Percentiles rank a stretch among this genome's conserved stretches.
Conservation (phyloP, 2,329 filamentous ascomycete genomes). For the Fusarium hostae region DNA sequence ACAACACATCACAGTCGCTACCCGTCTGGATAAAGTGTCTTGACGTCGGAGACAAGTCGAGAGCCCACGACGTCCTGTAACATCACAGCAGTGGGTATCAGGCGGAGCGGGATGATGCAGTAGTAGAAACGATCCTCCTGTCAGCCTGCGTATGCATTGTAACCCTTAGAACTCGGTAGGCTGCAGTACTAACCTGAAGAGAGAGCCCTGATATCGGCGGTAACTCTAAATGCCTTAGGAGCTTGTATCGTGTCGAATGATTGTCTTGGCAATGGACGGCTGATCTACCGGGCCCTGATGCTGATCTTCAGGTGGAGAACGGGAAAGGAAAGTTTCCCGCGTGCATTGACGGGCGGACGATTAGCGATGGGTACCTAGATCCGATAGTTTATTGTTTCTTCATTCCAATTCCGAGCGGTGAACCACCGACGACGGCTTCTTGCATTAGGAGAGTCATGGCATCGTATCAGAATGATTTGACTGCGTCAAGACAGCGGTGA, state of each 20-base stretch:
- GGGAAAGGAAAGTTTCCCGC: slow-evolving; percentile 20
- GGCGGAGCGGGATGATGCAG: slow-evolving; percentile 26
- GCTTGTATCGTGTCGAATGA: neutral
- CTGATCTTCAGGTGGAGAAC: slow-evolving; percentile 7
- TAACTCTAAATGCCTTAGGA: neutral
- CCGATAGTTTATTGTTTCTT: neutral
- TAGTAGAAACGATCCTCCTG: slow-evolving; percentile 21
- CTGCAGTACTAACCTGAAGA: slow-evolving; percentile 22
- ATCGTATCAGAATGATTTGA: neutral
- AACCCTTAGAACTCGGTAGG: slow-evolving; percentile 8
- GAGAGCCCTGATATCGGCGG: slow-evolving; percentile 17
- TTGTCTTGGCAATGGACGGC: slow-evolving; percentile 5
- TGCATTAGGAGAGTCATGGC: slow-evolving; percentile 13
- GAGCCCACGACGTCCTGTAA: slow-evolving; percentile 2
- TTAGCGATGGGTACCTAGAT: neutral
- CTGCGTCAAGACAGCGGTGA: neutral
- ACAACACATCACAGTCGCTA: slow-evolving; percentile 11
- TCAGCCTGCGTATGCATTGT: slow-evolving; percentile 10
- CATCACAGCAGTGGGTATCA: slow-evolving; percentile 9
- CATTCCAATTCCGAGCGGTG: slow-evolving; percentile 1
- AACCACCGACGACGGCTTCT: slow-evolving; percentile 21
- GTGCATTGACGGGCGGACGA: slow-evolving; percentile 12
- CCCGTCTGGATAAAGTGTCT: neutral
- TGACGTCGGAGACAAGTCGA: slow-evolving; percentile 5
- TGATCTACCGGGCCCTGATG: slow-evolving; percentile 2